Base-by-base conservation (phyloP, 2,329 filamentous ascomycete genomes). In the Sclerotinia borealis region DNA sequence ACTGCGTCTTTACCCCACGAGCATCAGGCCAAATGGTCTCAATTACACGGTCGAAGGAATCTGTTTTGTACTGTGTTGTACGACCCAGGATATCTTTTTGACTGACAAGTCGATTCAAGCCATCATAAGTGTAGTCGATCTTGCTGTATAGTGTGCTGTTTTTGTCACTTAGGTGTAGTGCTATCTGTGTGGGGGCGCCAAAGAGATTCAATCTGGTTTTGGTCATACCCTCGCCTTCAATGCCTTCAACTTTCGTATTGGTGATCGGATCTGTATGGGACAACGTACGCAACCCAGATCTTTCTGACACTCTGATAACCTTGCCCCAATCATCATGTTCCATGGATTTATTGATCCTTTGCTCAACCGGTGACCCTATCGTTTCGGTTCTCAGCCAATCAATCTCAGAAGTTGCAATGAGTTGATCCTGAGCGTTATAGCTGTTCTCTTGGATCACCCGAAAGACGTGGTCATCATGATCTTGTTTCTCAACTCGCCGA, bases 61-160 rank as follows among this genome's bases (percentile, higher is more conserved):
- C 59, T 2, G 49, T 4, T n/a, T 31, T 41, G 49, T 54, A 54
- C 19, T 45, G n/a, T 11, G 59, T 61, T 36, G 31, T 52, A 13
- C 59, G 59, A 45, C 49, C 49, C 37, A 61, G n/a, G 3, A 47
- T n/a, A 47, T 61, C 59, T 29, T 27, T 34, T 36, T 54, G 37
- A 17, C n/a, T 45, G 27, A 54, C 9, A 15, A 54, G 59, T 3
- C 59, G 37, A 8, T 36, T 36, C 27, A 61, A 36, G 11, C 59
- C 59, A 54, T 61, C 48, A 17, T 61, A 61, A n/a, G 27, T 54
- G n/a, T 61, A 61, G 19, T 61, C 37, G 29, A 61, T n/a, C 19
- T 61, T 61, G 48, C 59, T 61, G 4, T 61, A 61, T 9, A 54
- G 19, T 9, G 48, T 29, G 39, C 25, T 27, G 11, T 61, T 19